Conservation (phyloP, 2,329 filamentous ascomycete genomes). For the Botryotinia convoluta region DNA sequence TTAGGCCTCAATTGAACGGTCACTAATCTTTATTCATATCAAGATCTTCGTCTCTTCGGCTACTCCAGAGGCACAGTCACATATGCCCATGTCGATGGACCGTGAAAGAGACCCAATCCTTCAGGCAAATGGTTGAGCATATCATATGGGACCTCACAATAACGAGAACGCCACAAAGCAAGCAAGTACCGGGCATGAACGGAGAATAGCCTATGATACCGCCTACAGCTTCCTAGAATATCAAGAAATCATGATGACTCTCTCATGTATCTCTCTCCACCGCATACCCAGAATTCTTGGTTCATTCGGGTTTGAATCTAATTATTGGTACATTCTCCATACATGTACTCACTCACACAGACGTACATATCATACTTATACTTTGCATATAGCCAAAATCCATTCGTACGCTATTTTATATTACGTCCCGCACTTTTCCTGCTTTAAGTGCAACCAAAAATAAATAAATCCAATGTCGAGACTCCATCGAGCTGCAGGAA, state of each 20-base stretch:
- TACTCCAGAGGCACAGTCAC: constrained; percentile 30
- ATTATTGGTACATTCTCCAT: constrained; percentile 4
- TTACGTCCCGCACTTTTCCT: constrained; percentile 18
- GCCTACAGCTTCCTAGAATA: background rate
- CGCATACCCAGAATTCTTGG: constrained; percentile 6
- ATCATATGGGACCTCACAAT: constrained; percentile 12
- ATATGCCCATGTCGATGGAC: background rate
- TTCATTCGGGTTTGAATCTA: background rate
- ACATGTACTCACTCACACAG: background rate
- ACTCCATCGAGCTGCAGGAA: constrained; percentile 26
- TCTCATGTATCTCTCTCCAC: constrained; percentile 15
- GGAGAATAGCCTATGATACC: constrained; percentile 8
- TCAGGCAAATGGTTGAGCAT: constrained; percentile 2
- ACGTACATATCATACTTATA: background rate
- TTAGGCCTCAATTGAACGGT: constrained; percentile 6
- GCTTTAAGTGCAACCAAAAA: constrained; percentile 18
- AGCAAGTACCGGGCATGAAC: constrained; percentile 13
- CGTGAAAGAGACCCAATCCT: constrained; percentile 2
- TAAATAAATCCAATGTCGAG: constrained; percentile 14
- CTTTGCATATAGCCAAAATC: background rate
- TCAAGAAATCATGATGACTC: background rate
- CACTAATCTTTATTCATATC: constrained; percentile 9
- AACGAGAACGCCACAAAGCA: constrained; percentile 15
- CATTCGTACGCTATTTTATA: background rate
- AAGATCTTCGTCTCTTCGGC: constrained; percentile 27